Percentiles rank a stretch among this genome's conserved stretches.
These are phyloP conservation scores for Westerdykella ornata DNA, from an alignment of 2,329 filamentous ascomycete genomes.

Conservation along the genomic window DNA sequence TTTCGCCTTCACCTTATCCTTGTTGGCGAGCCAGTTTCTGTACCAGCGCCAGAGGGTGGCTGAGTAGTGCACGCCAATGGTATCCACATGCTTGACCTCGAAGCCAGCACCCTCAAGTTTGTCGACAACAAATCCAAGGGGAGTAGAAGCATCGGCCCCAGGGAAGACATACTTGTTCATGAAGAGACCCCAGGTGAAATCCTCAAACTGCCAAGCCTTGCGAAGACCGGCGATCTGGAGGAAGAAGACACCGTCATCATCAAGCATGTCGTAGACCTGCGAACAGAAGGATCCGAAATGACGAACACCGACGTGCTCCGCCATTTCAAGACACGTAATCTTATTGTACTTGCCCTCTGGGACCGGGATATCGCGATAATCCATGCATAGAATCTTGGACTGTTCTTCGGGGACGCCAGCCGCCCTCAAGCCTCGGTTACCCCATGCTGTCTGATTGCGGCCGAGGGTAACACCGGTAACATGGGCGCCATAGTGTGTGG, in stretches of 20 bases:
- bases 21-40: slow-evolving; percentile 94
- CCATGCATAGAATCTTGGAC: slow-evolving; percentile 88
- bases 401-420: slow-evolving; percentile 78
- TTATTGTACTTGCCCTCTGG: slow-evolving; percentile 78
- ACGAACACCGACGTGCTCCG: slow-evolving; percentile 93
- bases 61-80: slow-evolving; percentile 93
- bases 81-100: slow-evolving; percentile 88
- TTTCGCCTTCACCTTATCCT: slow-evolving; percentile 86
- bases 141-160: slow-evolving; percentile 90
- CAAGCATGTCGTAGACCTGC: slow-evolving; percentile 91
- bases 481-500: slow-evolving; percentile 79
- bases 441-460: slow-evolving; percentile 94
- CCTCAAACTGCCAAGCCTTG: slow-evolving; percentile 95
- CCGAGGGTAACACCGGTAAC: slow-evolving; percentile 89
- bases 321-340: slow-evolving; percentile 98
- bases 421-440: slow-evolving; percentile 80
- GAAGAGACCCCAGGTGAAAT: slow-evolving; percentile 95
- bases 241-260: slow-evolving; percentile 94
- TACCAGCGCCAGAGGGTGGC: slow-evolving; percentile 98
- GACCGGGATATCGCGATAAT: slow-evolving; percentile 89
- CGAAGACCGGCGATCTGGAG: slow-evolving; percentile 91
- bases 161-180: slow-evolving; percentile 99
- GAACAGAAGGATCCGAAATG: slow-evolving; percentile 74
- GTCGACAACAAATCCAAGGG: slow-evolving; percentile 79
- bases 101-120: slow-evolving; percentile 80